A percentile compares a stretch with the other conserved stretches of the same genome.
phyloP scores from a whole-genome alignment of 306 rosid species.

The Lagenaria siceraria region DNA sequence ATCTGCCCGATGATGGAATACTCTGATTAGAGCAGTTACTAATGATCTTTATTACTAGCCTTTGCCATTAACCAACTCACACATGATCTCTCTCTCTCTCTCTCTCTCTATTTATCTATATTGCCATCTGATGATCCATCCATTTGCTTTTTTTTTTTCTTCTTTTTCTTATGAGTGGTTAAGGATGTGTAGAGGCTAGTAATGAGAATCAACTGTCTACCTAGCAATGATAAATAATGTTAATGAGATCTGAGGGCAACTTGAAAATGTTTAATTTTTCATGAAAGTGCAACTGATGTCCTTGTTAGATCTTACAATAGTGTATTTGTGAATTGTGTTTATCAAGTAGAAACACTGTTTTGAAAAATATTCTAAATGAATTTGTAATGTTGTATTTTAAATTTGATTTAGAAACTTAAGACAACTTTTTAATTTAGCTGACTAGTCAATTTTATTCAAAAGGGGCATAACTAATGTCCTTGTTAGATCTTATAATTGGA shows the following conservation, averaged over 20 bases:
- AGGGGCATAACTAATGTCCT: background rate
- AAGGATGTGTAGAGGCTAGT: slow-evolving; percentile 6
- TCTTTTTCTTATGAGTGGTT: background rate
- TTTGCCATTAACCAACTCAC: slow-evolving; percentile 1
- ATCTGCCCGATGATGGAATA: slow-evolving; percentile 5
- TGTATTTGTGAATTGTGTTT: background rate
- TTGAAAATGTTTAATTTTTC: background rate
- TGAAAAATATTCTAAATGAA: background rate
- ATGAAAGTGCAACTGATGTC: background rate
- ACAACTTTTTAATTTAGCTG: background rate
- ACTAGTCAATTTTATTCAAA: background rate
- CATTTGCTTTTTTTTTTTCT: background rate
- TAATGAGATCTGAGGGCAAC: background rate
- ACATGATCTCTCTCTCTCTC: background rate
- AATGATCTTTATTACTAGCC: background rate
- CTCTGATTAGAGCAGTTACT: background rate
- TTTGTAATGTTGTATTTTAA: background rate
- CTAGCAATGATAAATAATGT: background rate
- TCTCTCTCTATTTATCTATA: background rate
- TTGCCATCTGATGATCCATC: background rate
- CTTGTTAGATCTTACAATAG: background rate
- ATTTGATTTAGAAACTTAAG: background rate
- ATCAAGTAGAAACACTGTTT: background rate
- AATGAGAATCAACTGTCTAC: background rate
- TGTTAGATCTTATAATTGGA: background rate